phyloP scores from a whole-genome alignment of 352 stramenopile genomes.

The Phytophthora tentaculata region DNA sequence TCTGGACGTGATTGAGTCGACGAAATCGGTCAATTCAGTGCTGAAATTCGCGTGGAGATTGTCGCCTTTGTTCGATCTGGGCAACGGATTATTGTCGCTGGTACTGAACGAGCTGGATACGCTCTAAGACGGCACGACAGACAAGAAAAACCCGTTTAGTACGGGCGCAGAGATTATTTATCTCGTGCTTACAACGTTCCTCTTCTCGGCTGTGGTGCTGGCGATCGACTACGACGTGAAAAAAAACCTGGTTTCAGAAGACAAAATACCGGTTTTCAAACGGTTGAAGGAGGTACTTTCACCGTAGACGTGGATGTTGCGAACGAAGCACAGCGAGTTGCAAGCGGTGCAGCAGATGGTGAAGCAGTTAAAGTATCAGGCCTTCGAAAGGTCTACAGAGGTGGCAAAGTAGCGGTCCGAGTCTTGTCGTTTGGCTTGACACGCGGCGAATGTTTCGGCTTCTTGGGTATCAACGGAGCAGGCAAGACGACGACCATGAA shows the following conservation, averaged over 20 bases:
- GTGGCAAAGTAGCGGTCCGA: constrained; percentile 75
- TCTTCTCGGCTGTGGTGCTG: constrained; percentile 14
- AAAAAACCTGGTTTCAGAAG: constrained; percentile 33
- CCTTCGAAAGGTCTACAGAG: constrained; percentile 79
- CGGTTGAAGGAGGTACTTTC: constrained; percentile 1
- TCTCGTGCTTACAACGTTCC: constrained; percentile 20
- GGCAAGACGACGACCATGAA: constrained; percentile 96
- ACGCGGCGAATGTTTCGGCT: constrained; percentile 92
- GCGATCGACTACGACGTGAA: constrained; percentile 52
- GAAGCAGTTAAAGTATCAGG: constrained; percentile 58
- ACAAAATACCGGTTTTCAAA: not conserved
- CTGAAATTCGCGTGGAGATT: constrained; percentile 71
- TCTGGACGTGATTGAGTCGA: constrained; percentile 23
- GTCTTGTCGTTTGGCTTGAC: constrained; percentile 76
- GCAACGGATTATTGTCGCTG: constrained; percentile 41
- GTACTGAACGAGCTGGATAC: constrained; percentile 34
- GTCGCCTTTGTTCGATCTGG: constrained; percentile 59
- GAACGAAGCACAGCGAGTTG: constrained; percentile 47
- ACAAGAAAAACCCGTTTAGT: constrained; percentile 52
- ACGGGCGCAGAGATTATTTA: constrained; percentile 53
- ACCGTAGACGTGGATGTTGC: constrained; percentile 55
- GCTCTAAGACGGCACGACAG: not conserved
- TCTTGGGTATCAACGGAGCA: constrained; percentile 94
- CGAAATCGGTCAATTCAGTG: constrained; percentile 40
- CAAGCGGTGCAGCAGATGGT: constrained; percentile 24